Evolutionary conservation across 129 eudicot genomes (phyloP).

Genomic region (Apium graveolens): DNA sequence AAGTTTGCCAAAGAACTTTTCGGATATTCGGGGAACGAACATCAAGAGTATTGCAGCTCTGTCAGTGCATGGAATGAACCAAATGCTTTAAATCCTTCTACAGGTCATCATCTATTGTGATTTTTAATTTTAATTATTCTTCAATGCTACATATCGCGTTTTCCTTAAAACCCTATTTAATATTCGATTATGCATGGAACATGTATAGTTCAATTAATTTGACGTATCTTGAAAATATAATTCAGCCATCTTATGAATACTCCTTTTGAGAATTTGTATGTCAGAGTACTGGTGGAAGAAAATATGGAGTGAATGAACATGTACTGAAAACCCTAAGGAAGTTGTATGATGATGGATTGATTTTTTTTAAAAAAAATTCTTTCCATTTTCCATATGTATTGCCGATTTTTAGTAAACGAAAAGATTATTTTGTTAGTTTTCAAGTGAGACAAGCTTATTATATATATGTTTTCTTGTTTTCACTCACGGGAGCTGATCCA

Average conservation of each 20-base stretch:
- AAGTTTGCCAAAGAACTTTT: conserved; percentile 30
- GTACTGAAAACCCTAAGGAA: conserved; percentile 3
- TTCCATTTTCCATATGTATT: background rate
- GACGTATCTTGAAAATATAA: background rate
- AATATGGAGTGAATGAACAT: background rate
- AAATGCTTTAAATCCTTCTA: conserved; percentile 25
- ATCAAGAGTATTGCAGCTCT: conserved; percentile 18
- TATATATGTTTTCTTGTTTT: no score
- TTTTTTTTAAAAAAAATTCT: no score
- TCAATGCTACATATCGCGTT: background rate
- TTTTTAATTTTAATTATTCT: conserved; percentile 1
- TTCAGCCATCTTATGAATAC: background rate
- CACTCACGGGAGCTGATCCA: no score
- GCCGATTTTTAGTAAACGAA: background rate
- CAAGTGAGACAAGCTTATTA: no score
- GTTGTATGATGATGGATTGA: background rate
- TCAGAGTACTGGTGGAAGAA: no score
- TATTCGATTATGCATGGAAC: no score
- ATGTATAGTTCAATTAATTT: no score
- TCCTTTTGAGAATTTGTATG: no score
- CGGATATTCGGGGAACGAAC: conserved; percentile 27
- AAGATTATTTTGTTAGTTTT: no score
- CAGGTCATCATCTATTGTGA: conserved; percentile 38
- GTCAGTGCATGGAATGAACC: conserved; percentile 37
- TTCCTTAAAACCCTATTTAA: background rate